Evolutionary conservation across 495 filamentous ascomycete species (phyloP).

Genomic region (Neurospora discreta): DNA sequence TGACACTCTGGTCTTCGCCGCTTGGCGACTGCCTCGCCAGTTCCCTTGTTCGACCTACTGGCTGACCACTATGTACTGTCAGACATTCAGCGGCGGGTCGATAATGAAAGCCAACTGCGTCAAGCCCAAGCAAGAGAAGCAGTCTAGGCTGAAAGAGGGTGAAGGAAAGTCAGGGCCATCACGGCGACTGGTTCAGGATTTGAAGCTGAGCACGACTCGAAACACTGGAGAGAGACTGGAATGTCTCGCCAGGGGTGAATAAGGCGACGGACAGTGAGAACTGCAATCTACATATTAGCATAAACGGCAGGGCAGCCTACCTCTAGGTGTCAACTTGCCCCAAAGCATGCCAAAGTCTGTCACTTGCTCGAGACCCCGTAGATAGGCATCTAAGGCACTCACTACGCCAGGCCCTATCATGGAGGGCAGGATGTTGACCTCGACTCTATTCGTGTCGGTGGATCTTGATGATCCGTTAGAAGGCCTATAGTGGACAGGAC

Average conservation of each 20-base stretch:
- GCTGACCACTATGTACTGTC: not conserved
- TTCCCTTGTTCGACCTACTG: not conserved
- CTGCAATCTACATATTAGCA: not conserved
- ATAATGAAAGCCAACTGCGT: too few relatives aligned
- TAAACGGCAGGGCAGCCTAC: not conserved
- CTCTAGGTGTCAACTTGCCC: not conserved
- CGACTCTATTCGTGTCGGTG: not conserved
- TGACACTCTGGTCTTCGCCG: not conserved
- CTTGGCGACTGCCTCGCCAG: not conserved
- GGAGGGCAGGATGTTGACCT: not conserved
- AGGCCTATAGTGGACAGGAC: not conserved
- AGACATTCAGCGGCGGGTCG: too few relatives aligned
- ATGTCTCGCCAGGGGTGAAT: not conserved
- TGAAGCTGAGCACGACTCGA: not conserved
- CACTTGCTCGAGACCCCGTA: not conserved
- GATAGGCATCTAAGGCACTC: not conserved
- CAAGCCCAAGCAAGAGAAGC: not conserved
- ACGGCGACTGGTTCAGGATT: not conserved
- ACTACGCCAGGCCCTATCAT: too few relatives aligned
- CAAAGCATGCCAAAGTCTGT: not conserved
- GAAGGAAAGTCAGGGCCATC: not conserved
- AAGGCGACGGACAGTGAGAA: not conserved
- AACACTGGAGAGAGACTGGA: not conserved
- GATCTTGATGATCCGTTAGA: not conserved
- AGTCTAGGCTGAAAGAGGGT: not conserved